phyloP scores from a whole-genome alignment of 495 filamentous ascomycete genomes.

The Polyplosphaeria fusca region DNA sequence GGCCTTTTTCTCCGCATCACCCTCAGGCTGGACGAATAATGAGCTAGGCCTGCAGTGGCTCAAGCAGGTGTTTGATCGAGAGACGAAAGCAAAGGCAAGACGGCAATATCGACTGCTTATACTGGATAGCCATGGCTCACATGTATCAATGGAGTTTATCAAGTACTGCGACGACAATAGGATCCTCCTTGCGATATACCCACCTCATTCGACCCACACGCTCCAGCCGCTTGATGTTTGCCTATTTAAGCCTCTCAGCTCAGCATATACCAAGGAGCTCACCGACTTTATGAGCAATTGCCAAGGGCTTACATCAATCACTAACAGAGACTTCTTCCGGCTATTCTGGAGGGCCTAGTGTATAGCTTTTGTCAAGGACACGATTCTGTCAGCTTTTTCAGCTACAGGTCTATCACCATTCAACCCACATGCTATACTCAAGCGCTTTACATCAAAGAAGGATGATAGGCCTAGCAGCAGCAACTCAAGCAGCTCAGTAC shows the following conservation, averaged over 20 bases:
- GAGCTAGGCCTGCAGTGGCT: neutral
- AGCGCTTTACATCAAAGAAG: too few relatives aligned
- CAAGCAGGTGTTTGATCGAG: neutral
- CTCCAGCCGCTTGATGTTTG: neutral
- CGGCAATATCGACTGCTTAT: neutral
- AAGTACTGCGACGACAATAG: constrained; percentile 3
- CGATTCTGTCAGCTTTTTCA: too few relatives aligned
- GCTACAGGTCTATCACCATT: too few relatives aligned
- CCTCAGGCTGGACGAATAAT: neutral
- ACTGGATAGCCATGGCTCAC: constrained; percentile 2
- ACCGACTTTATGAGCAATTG: neutral
- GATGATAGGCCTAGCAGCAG: too few relatives aligned
- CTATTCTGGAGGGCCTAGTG: neutral
- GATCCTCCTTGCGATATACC: neutral
- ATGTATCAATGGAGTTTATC: constrained; percentile 8
- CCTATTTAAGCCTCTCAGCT: neutral
- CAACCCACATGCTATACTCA: too few relatives aligned
- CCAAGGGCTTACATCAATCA: neutral
- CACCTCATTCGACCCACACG: neutral
- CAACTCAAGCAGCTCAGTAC: too few relatives aligned
- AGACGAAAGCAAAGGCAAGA: neutral
- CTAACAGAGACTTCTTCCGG: neutral
- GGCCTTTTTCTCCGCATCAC: neutral
- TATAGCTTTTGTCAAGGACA: neutral
- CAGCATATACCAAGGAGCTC: neutral